These are phyloP conservation scores for Funneliformis geosporum DNA, from an alignment of 192 early-diverging fungal genomes.

Conservation along the genomic window DNA sequence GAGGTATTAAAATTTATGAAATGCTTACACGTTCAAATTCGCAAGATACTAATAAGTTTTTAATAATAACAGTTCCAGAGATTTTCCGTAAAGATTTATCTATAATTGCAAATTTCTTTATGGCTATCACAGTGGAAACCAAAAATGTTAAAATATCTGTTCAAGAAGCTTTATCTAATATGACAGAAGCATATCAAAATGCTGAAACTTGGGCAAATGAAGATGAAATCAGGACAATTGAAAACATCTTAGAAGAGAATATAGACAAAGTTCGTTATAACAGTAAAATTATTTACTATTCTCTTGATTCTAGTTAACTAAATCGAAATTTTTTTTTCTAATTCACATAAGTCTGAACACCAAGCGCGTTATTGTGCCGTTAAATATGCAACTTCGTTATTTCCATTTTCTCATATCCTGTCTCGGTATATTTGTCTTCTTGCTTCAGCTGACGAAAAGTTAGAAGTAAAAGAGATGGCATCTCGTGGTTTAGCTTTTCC, in stretches of 20 bases:
- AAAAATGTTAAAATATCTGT: conserved; percentile 72
- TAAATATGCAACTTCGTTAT: conserved; percentile 62
- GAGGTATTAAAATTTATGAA: conserved; percentile 48
- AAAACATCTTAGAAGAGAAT: conserved; percentile 56
- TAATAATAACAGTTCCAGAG: conserved; percentile 56
- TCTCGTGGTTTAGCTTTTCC: conserved; percentile 50
- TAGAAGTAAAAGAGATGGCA: conserved; percentile 60
- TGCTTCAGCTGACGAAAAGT: conserved; percentile 46
- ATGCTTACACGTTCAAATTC: neutral
- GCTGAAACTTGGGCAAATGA: conserved; percentile 38
- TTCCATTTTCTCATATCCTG: conserved; percentile 55
- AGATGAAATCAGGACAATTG: conserved; percentile 36
- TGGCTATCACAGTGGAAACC: conserved; percentile 59
- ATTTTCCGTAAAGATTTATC: conserved; percentile 63
- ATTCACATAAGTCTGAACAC: conserved; percentile 38
- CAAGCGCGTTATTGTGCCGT: conserved; percentile 63
- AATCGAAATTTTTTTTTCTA: neutral
- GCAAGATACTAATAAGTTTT: neutral
- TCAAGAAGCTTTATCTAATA: conserved; percentile 79
- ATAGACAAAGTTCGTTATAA: conserved; percentile 43
- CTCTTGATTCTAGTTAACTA: neutral
- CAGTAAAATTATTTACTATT: neutral
- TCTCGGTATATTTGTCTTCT: conserved; percentile 68
- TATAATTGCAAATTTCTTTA: conserved; percentile 71
- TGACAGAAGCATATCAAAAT: conserved; percentile 66